These are phyloP conservation scores for Quercus bicolor DNA, from an alignment of 306 rosid genomes.

Conservation along the genomic window DNA sequence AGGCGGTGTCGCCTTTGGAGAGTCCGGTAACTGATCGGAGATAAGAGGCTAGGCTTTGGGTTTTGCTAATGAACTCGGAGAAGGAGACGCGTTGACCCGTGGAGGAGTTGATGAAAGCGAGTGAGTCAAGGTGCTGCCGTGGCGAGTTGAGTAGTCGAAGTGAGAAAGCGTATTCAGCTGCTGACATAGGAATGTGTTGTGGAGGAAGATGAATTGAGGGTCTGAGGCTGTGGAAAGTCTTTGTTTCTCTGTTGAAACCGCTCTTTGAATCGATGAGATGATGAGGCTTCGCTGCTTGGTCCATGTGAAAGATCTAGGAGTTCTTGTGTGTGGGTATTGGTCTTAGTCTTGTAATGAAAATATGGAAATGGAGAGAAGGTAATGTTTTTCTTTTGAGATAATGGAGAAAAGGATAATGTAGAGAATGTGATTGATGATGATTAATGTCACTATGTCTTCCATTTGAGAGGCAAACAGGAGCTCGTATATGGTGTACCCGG, in stretches of 20 bases:
- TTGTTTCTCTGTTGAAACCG: constrained; percentile 44
- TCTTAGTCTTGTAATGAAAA: no score
- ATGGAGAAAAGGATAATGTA: no score
- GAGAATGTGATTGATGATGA: no score
- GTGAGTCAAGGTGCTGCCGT: constrained; percentile 25
- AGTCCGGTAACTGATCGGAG: constrained; percentile 31
- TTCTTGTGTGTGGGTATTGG: no score
- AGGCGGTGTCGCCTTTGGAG: constrained; percentile 43
- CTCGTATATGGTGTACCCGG: no score
- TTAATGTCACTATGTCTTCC: no score
- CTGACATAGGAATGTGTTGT: constrained; percentile 30
- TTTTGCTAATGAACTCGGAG: constrained; percentile 29
- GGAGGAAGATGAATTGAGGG: constrained; percentile 47
- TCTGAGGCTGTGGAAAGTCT: constrained; percentile 44
- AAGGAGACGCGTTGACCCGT: constrained; percentile 28
- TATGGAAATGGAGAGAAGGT: no score
- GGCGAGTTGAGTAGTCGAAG: constrained; percentile 32
- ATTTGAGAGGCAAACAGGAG: no score
- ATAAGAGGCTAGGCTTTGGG: constrained; percentile 36
- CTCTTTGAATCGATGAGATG: constrained; percentile 9
- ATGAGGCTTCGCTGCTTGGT: no score
- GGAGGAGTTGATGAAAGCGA: constrained; percentile 34
- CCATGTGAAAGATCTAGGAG: no score
- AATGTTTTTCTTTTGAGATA: no score
- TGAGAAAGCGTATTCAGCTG: constrained; percentile 28